Evolutionary conservation across 371 early-diverging fungal genomes (phyloP), one percentile per base, ranked within the genome.

Genomic region (Aphelidium insulamus): DNA sequence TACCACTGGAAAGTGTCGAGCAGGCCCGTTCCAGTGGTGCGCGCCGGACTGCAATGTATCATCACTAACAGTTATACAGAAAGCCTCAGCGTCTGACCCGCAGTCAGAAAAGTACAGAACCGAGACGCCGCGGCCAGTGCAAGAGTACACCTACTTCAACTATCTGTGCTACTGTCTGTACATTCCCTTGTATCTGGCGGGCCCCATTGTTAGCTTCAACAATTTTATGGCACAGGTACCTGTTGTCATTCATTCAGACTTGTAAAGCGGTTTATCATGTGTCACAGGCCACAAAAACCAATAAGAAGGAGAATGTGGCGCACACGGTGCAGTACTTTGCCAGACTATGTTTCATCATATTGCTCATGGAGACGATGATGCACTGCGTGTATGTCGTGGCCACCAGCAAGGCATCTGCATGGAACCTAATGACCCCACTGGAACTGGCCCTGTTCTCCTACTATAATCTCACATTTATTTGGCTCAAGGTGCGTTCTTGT

Each of bases 131-230:
- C 54, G 60, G 18, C 40, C 49, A 15, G 35, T 36, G 2, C 41
- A 50, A 5, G 81, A 84, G 28, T 94, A 84, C 52, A 71, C 55
- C 36, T 62, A 74, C 32, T 32, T 53, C 28, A 57, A 76, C 41
- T 92, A 78, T 43, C 48, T 80, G 34, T 59, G 72, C 0, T 91
- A 84, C 48, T 42, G 76, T 8, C 40, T 83, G 7, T 94, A 94
- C 39, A 66, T 76, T 1, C 95, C 95, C 1, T 58, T 94, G 21
- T 86, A 78, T 38, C 49, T 90, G 22, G 85, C 91, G 18, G 95
- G 95, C 0, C 95, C 95, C 5, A 87, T 94, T 32, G 72, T 90
- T 39, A 74, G 87, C 0, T 94, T 69, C 54, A 91, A 91, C 50
- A 72, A 80, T 39, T 91, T 81, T 47, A 46, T 77, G 3, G 64